Conservation (phyloP, 202 grass and related monocot species). For the Zizania palustris region DNA sequence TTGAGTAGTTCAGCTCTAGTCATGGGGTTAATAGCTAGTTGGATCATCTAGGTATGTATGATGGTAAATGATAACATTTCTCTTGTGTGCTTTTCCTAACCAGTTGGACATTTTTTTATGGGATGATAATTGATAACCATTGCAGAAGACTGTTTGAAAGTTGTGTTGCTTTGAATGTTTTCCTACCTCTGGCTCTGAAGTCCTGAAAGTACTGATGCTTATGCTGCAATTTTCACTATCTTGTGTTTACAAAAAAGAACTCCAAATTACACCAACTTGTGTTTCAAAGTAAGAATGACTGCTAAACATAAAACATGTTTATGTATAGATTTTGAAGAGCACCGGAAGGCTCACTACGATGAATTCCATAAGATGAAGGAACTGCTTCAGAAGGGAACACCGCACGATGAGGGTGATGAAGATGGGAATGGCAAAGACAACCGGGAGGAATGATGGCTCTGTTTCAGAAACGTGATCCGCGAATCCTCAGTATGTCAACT, state of each 20-base stretch:
- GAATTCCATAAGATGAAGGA: conserved; percentile 51
- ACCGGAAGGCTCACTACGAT: conserved; percentile 51
- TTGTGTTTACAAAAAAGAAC: not conserved
- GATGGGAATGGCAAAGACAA: conserved; percentile 4
- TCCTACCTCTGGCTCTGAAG: not conserved
- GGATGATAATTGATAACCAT: not conserved
- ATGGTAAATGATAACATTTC: conserved; percentile 10
- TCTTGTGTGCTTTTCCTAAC: not conserved
- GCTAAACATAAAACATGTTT: conserved; percentile 30
- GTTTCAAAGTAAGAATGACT: not conserved
- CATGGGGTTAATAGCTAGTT: not conserved
- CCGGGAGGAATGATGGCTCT: not conserved
- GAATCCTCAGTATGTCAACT: not conserved
- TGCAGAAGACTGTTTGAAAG: not conserved
- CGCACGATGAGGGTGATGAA: conserved; percentile 32
- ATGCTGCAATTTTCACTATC: not conserved
- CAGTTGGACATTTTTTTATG: not conserved
- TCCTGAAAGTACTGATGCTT: not conserved
- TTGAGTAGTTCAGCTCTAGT: not conserved
- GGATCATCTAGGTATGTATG: not conserved
- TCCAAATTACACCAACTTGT: not conserved
- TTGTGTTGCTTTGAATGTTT: not conserved
- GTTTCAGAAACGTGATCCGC: not conserved
- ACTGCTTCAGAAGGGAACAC: conserved; percentile 43
- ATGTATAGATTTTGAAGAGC: conserved; percentile 44